Conservation (phyloP, 192 early-diverging fungal species). For the Podila minutissima region DNA sequence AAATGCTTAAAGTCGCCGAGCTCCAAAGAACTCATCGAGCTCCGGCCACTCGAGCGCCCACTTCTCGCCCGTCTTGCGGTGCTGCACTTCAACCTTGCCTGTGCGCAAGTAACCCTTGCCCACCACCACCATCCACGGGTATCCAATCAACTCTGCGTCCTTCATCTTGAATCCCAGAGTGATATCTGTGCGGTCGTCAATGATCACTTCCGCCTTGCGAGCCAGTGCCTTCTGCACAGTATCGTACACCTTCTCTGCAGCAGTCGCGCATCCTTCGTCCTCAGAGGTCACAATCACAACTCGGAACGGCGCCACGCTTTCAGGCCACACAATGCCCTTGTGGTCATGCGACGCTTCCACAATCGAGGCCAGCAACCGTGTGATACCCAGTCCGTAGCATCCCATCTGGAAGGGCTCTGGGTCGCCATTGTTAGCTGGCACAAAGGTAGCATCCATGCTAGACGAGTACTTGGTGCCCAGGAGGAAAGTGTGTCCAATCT, state of each 20-base stretch:
- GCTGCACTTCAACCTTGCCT: slow-evolving; percentile 60
- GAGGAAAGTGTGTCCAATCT: slow-evolving; percentile 91
- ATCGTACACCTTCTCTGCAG: slow-evolving; percentile 57
- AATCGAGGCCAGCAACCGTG: slow-evolving; percentile 84
- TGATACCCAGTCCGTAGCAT: slow-evolving; percentile 91
- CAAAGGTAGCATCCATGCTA: slow-evolving; percentile 69
- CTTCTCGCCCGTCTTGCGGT: slow-evolving; percentile 51
- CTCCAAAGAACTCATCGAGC: slow-evolving; percentile 25
- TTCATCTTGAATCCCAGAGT: slow-evolving; percentile 84
- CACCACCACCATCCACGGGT: slow-evolving; percentile 79
- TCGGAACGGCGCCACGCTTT: slow-evolving; percentile 79
- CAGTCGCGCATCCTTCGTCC: slow-evolving; percentile 39
- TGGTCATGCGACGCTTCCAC: slow-evolving; percentile 71
- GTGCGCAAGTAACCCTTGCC: slow-evolving; percentile 68
- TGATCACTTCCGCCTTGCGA: slow-evolving; percentile 57
- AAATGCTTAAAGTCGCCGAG: slow-evolving; percentile 1
- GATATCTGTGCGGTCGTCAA: slow-evolving; percentile 76
- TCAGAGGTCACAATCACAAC: slow-evolving; percentile 71
- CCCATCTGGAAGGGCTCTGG: slow-evolving; percentile 81
- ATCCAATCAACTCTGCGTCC: slow-evolving; percentile 85
- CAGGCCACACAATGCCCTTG: slow-evolving; percentile 84
- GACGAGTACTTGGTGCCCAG: slow-evolving; percentile 90
- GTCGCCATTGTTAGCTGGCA: slow-evolving; percentile 19
- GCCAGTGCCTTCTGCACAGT: slow-evolving; percentile 30
- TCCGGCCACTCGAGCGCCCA: slow-evolving; percentile 39